A percentile compares a stretch with the other conserved stretches of the same genome.
phyloP scores from a whole-genome alignment of 306 rosid genomes.

The Psophocarpus tetragonolobus region DNA sequence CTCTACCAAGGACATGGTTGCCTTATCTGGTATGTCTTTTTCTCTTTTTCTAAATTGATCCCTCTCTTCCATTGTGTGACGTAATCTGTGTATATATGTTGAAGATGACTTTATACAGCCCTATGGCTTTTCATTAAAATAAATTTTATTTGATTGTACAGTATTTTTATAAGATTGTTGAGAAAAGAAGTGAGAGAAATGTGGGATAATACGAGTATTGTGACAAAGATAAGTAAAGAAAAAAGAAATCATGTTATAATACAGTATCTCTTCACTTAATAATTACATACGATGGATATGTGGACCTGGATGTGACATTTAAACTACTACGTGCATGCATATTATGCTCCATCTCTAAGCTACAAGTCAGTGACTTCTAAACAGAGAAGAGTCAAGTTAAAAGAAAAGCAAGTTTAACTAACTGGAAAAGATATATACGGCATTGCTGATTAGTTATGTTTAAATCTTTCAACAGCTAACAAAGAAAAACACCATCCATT shows the following conservation, averaged over 20 bases:
- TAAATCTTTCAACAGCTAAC: background rate
- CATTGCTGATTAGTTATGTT: background rate
- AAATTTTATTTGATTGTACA: background rate
- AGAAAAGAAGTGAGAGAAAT: background rate
- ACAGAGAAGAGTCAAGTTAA: background rate
- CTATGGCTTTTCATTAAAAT: background rate
- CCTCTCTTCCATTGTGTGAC: background rate
- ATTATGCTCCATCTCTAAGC: background rate
- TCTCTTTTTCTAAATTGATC: background rate
- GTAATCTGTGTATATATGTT: background rate
- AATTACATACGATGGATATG: background rate
- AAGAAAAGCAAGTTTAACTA: slow-evolving; percentile 15
- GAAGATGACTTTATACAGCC: background rate
- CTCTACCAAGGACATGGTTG: slow-evolving; percentile 71
- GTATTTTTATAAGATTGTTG: background rate
- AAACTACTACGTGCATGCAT: slow-evolving; percentile 36
- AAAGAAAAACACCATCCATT: background rate
- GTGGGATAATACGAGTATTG: background rate
- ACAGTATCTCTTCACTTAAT: background rate
- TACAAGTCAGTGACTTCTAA: background rate
- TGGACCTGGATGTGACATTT: slow-evolving; percentile 31
- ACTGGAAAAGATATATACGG: background rate
- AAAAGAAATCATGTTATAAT: background rate
- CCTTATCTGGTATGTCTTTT: slow-evolving; percentile 68
- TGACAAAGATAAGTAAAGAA: background rate